Evolutionary conservation across 352 stramenopile species (phyloP).

Genomic region (Phytophthora boehmeriae): DNA sequence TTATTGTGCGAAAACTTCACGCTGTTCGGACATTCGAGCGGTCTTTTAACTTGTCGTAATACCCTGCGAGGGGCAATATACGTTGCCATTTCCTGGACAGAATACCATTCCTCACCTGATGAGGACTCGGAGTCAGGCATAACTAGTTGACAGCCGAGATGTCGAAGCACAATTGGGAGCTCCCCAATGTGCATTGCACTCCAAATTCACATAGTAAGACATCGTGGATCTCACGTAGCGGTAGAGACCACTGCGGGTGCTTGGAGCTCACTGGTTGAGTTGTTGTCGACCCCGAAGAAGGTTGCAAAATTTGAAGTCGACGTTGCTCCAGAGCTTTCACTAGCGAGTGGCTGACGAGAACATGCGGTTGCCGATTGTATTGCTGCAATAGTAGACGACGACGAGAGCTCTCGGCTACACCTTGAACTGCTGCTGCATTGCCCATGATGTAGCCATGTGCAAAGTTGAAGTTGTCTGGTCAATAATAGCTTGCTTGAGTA

Average conservation of each 20-base stretch:
- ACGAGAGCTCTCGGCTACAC: conserved; percentile 38
- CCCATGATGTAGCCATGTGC: conserved; percentile 34
- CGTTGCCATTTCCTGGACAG: conserved; percentile 25
- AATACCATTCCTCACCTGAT: conserved; percentile 24
- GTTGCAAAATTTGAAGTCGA: conserved; percentile 17
- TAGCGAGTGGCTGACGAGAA: conserved; percentile 32
- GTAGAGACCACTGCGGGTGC: conserved; percentile 12
- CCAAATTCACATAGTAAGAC: conserved; percentile 36
- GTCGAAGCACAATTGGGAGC: conserved; percentile 29
- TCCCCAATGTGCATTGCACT: conserved; percentile 34
- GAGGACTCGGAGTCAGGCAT: conserved; percentile 3
- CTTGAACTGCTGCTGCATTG: conserved; percentile 40
- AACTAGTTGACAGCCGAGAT: conserved; percentile 35
- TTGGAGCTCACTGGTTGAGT: not conserved
- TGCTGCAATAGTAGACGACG: conserved; percentile 41
- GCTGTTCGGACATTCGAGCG: conserved; percentile 4
- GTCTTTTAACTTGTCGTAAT: conserved; percentile 29
- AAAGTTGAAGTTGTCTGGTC: conserved; percentile 18
- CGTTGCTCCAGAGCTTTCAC: conserved; percentile 35
- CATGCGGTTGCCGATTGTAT: conserved; percentile 33
- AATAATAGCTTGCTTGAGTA: conserved; percentile 2
- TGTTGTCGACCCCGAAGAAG: conserved; percentile 1
- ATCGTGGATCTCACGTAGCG: conserved; percentile 36
- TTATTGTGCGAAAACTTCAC: conserved; percentile 19
- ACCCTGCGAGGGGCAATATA: conserved; percentile 33